Conservation (phyloP, 345 rosid genomes). For the Corchorus olitorius region DNA sequence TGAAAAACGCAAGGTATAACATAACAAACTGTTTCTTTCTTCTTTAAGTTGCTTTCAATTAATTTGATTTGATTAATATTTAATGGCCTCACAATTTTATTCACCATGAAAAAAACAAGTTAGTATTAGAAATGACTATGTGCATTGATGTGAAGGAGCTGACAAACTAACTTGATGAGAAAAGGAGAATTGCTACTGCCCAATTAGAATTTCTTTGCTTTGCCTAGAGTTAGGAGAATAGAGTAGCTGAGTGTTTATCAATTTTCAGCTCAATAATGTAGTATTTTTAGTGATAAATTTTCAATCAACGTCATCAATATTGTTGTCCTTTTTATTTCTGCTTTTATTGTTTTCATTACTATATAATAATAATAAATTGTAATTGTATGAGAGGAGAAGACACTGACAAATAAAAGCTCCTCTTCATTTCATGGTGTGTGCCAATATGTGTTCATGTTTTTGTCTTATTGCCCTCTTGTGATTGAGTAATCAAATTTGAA, state of each 20-base stretch:
- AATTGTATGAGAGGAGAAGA: not conserved
- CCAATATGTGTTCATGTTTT: not conserved
- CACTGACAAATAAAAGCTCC: not conserved
- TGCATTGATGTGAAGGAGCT: too few species aligned
- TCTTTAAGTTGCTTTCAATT: not conserved
- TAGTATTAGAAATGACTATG: too few species aligned
- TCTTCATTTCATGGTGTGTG: not conserved
- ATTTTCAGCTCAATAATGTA: too few species aligned
- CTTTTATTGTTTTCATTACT: not conserved
- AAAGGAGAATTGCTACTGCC: too few species aligned
- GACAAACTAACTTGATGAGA: too few species aligned
- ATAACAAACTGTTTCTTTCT: not conserved
- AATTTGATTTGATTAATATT: not conserved
- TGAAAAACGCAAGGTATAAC: constrained; percentile 70
- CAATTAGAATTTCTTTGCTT: not conserved
- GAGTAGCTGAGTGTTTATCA: too few species aligned
- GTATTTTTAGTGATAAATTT: too few species aligned
- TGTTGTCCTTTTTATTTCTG: too few species aligned
- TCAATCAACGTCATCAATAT: too few species aligned
- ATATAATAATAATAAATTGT: not conserved
- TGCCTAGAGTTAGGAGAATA: too few species aligned
- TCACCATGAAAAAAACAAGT: too few species aligned
- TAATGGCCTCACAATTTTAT: too few species aligned
- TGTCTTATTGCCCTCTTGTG: not conserved
- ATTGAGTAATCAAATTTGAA: not conserved